Conservation (phyloP, 805 yeast genomes). For the Hanseniaspora occidentalis region DNA sequence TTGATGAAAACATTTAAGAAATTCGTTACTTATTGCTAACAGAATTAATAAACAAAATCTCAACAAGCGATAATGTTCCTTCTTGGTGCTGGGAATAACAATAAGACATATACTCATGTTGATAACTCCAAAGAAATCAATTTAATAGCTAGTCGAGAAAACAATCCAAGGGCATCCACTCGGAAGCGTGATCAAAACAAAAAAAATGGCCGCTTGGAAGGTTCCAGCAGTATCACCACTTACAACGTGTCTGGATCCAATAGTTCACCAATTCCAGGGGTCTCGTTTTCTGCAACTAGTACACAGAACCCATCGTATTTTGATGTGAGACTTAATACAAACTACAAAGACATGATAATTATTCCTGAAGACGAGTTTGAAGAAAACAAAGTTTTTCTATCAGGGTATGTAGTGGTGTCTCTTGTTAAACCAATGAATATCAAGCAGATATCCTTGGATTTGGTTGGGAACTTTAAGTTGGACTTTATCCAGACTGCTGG, state of each 20-base stretch:
- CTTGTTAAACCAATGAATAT: conserved; percentile 56
- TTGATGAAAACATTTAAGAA: too few species aligned
- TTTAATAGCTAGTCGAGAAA: too few species aligned
- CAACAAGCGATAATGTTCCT: neutral
- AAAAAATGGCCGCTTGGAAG: neutral
- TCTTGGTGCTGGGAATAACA: neutral
- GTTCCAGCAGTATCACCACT: neutral
- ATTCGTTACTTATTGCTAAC: too few species aligned
- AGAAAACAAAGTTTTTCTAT: conserved; percentile 59
- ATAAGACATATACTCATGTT: too few species aligned
- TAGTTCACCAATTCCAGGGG: neutral
- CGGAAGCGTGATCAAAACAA: neutral
- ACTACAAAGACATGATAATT: conserved; percentile 50
- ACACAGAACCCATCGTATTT: conserved; percentile 15
- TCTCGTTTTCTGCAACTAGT: neutral
- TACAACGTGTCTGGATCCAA: too few species aligned
- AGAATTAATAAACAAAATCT: too few species aligned
- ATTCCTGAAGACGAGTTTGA: conserved; percentile 66
- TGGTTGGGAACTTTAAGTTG: conserved; percentile 52
- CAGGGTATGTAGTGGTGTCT: conserved; percentile 64
- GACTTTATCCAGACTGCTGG: conserved; percentile 37
- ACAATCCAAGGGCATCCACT: neutral
- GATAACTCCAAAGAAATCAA: too few species aligned
- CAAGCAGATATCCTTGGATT: conserved; percentile 44
- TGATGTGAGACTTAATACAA: conserved; percentile 25